Conservation (phyloP, 495 filamentous ascomycete genomes). For the Arthonia radiata region DNA sequence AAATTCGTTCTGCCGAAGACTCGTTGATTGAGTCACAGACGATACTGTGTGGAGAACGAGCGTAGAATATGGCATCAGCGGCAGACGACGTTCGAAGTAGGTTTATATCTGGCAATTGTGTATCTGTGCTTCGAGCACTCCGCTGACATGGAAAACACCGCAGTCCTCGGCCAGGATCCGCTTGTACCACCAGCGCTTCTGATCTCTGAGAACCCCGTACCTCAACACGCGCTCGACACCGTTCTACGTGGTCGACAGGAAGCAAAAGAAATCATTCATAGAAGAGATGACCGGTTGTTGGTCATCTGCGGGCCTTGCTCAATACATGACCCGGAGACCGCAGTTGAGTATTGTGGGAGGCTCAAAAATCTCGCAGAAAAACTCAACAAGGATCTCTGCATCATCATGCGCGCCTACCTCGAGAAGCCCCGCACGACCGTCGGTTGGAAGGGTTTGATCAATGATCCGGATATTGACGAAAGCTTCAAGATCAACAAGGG, state of each 20-base stretch:
- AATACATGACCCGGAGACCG: slow-evolving; percentile 76
- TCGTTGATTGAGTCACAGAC: too few species aligned
- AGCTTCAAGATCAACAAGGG: slow-evolving; percentile 99
- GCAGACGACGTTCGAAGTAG: too few species aligned
- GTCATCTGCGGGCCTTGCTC: slow-evolving; percentile 93
- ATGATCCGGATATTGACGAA: slow-evolving; percentile 94
- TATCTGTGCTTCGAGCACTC: too few species aligned
- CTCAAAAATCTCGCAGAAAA: slow-evolving; percentile 49
- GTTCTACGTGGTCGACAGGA: slow-evolving; percentile 67
- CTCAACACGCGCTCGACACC: slow-evolving; percentile 20
- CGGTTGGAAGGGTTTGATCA: slow-evolving; percentile 97
- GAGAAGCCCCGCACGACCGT: slow-evolving; percentile 99
- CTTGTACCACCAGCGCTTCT: slow-evolving; percentile 76
- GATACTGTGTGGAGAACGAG: too few species aligned
- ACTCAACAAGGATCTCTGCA: slow-evolving; percentile 58
- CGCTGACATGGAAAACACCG: too few species aligned
- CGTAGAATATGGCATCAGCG: too few species aligned
- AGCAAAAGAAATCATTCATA: slow-evolving; percentile 51
- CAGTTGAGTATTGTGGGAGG: slow-evolving; percentile 62
- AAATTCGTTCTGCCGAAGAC: too few species aligned
- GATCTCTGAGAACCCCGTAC: slow-evolving; percentile 62
- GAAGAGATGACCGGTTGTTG: slow-evolving; percentile 59
- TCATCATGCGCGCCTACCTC: slow-evolving; percentile 96
- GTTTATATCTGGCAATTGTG: too few species aligned
- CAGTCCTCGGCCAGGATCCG: slow-evolving; percentile 88